Conservation (phyloP, 192 early-diverging fungal species). For the Geranomyces variabilis region DNA sequence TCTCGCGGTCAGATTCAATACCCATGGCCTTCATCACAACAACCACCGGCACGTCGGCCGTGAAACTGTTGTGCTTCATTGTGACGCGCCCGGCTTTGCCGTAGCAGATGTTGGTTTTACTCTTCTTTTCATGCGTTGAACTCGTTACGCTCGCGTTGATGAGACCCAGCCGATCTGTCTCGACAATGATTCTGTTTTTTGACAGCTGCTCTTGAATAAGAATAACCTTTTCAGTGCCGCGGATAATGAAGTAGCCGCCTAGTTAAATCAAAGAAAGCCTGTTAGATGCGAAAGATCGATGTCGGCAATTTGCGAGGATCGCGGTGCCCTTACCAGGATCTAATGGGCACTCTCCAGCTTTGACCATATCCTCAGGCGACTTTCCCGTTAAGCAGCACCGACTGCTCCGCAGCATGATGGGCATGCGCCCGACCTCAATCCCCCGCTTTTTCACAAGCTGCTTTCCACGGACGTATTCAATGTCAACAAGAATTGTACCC, state of each 20-base stretch:
- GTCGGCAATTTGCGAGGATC: too few species aligned
- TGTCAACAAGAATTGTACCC: conserved; percentile 87
- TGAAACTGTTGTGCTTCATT: conserved; percentile 88
- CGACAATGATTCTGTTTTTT: conserved; percentile 97
- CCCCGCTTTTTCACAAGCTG: conserved; percentile 78
- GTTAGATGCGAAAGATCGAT: background rate
- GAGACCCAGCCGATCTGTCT: conserved; percentile 77
- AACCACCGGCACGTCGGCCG: conserved; percentile 84
- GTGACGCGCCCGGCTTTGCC: conserved; percentile 49
- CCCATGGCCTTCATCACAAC: conserved; percentile 93
- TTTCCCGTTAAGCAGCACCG: conserved; percentile 82
- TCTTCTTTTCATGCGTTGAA: conserved; percentile 91
- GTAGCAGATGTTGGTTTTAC: conserved; percentile 87
- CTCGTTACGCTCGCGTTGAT: conserved; percentile 86
- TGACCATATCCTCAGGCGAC: conserved; percentile 80
- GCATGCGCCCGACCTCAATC: conserved; percentile 89
- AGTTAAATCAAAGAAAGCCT: conserved; percentile 46
- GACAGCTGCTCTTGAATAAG: conserved; percentile 98
- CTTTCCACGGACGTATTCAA: conserved; percentile 87
- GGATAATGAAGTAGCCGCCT: conserved; percentile 91
- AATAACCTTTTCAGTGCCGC: conserved; percentile 96
- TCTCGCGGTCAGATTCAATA: conserved; percentile 92
- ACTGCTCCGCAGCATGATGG: conserved; percentile 91
- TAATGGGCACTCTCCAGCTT: conserved; percentile 90
- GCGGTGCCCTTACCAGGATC: conserved; percentile 80